Percentiles rank a stretch among this genome's conserved stretches.
Conservation (phyloP, 1,139 yeast species). For the Candida albicans region DNA sequence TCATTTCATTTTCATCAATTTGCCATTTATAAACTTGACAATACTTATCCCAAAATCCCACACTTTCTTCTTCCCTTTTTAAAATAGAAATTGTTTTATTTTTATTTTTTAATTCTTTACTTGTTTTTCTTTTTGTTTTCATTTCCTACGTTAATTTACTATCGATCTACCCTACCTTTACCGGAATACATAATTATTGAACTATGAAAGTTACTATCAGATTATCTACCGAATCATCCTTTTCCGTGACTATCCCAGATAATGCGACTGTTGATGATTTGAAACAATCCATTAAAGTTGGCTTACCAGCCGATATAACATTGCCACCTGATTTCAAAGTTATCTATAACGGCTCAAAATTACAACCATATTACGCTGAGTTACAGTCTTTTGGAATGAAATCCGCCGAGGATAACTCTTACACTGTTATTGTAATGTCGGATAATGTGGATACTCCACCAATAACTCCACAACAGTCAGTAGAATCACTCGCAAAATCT, state of each 20-base stretch:
- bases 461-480: slow-evolving; percentile 16
- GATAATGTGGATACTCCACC: slow-evolving; percentile 29
- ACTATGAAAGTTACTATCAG: slow-evolving; percentile 43
- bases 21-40: too few species aligned
- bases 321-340: slow-evolving; percentile 48
- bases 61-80: too few species aligned
- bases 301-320: slow-evolving; percentile 33
- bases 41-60: too few species aligned
- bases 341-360: slow-evolving; percentile 52
- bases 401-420: slow-evolving; percentile 19
- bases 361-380: slow-evolving; percentile 33
- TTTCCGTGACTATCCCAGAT: slow-evolving; percentile 47
- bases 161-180: background rate
- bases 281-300: slow-evolving; percentile 43
- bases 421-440: slow-evolving; percentile 48
- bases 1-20: too few species aligned
- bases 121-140: background rate
- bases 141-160: background rate
- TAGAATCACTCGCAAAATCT: slow-evolving; percentile 12
- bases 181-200: too few species aligned
- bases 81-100: too few species aligned
- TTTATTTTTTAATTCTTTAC: too few species aligned
- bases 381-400: slow-evolving; percentile 25
- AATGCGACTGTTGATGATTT: slow-evolving; percentile 52
- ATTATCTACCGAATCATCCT: slow-evolving; percentile 43